Evolutionary conservation across 1,284 basidiomycete genomes (phyloP).

Genomic region (Leccinum fallax): DNA sequence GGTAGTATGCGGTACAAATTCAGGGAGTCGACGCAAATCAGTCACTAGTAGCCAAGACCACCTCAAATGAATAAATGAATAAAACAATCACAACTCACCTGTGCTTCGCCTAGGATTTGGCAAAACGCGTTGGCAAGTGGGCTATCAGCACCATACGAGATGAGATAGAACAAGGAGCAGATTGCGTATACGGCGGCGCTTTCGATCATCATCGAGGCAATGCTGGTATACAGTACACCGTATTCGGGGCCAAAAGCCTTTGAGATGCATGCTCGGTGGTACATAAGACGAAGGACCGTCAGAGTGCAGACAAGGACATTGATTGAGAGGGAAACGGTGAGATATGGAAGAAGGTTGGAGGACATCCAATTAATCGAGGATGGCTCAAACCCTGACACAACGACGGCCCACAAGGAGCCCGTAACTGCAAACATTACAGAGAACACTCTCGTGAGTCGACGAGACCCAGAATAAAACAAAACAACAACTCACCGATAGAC

Average conservation of each 20-base stretch:
- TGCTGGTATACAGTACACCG: conserved; percentile 31
- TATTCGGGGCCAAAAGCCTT: conserved; percentile 32
- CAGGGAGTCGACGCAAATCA: no score
- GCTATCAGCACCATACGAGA: conserved; percentile 26
- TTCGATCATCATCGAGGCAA: conserved; percentile 35
- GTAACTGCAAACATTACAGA: conserved; percentile 22
- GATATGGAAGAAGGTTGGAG: conserved; percentile 33
- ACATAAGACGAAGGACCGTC: conserved; percentile 33
- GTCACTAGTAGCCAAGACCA: conserved; percentile 1
- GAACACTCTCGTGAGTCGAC: neutral
- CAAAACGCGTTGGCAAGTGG: conserved; percentile 32
- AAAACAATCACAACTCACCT: conserved; percentile 19
- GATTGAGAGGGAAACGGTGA: conserved; percentile 36
- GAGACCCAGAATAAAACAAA: neutral
- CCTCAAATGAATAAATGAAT: no score
- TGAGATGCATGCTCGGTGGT: conserved; percentile 33
- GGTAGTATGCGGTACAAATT: no score
- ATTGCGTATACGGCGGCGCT: conserved; percentile 34
- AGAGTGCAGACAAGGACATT: conserved; percentile 33
- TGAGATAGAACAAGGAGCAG: conserved; percentile 33
- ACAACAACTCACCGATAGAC: conserved; percentile 25
- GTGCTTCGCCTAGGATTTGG: conserved; percentile 36
- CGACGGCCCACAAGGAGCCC: conserved; percentile 32
- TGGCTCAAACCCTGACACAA: conserved; percentile 26
- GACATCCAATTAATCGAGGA: conserved; percentile 31